Conservation (phyloP, 768 basidiomycete genomes). For the Tephrocybe rancida region DNA sequence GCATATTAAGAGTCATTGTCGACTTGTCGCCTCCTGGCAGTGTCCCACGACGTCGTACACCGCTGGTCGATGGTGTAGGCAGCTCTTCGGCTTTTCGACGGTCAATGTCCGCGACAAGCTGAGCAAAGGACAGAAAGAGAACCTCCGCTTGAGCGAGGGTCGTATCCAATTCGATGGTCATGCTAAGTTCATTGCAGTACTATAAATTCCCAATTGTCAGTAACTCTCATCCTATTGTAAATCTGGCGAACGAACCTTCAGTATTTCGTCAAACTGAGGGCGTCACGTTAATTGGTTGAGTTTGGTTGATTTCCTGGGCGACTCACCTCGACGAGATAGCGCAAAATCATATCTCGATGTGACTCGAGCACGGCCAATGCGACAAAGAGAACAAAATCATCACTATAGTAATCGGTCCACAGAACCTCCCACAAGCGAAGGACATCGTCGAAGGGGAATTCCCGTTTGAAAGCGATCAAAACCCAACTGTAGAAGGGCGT, state of each 20-base stretch:
- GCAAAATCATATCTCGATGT: slow-evolving; percentile 91
- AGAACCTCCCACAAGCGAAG: slow-evolving; percentile 91
- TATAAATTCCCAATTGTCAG: slow-evolving; percentile 23
- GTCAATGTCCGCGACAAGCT: slow-evolving; percentile 88
- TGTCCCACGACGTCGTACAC: slow-evolving; percentile 22
- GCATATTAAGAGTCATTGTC: slow-evolving; percentile 36
- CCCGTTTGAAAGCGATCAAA: slow-evolving; percentile 93
- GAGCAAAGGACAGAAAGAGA: slow-evolving; percentile 88
- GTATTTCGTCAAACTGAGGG: slow-evolving; percentile 75
- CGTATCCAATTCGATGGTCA: slow-evolving; percentile 96
- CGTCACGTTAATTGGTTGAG: neutral
- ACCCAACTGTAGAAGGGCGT: slow-evolving; percentile 65
- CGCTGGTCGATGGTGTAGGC: slow-evolving; percentile 36
- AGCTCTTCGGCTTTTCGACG: slow-evolving; percentile 68
- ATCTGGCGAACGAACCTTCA: slow-evolving; percentile 51
- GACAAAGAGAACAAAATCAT: slow-evolving; percentile 88
- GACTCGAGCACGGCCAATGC: slow-evolving; percentile 94
- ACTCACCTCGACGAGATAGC: slow-evolving; percentile 90
- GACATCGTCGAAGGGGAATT: slow-evolving; percentile 92
- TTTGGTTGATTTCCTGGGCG: neutral
- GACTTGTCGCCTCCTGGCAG: slow-evolving; percentile 1
- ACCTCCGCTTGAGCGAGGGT: slow-evolving; percentile 98
- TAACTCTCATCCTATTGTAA: neutral
- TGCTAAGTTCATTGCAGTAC: slow-evolving; percentile 94
- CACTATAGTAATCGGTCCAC: slow-evolving; percentile 91